Evolutionary conservation across 2,329 filamentous ascomycete genomes (phyloP).

Genomic region (Harringtonia aguacate): DNA sequence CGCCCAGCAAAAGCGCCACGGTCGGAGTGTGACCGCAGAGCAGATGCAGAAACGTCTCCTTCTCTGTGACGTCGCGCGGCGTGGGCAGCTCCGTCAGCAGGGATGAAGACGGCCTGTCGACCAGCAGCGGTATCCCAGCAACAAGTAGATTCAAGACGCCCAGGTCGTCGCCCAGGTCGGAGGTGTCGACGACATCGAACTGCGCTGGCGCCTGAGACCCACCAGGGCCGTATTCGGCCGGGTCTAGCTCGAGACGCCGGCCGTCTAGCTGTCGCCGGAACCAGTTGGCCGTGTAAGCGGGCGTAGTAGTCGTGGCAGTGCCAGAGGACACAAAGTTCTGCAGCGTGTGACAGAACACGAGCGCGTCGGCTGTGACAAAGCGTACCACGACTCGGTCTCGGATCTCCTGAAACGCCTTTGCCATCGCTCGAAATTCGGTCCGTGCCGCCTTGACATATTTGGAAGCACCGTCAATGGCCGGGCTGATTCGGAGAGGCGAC

Average conservation of each 20-base stretch:
- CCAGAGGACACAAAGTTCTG: conserved; percentile 21
- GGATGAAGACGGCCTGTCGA: conserved; percentile 28
- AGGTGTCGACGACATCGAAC: conserved; percentile 49
- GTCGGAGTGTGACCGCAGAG: conserved; percentile 35
- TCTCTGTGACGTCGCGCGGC: conserved; percentile 17
- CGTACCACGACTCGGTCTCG: conserved; percentile 27
- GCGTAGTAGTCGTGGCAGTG: conserved; percentile 14
- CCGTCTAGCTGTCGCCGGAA: conserved; percentile 30
- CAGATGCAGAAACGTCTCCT: conserved; percentile 25
- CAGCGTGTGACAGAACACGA: conserved; percentile 41
- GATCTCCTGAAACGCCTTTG: conserved; percentile 24
- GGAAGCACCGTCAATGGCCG: background rate
- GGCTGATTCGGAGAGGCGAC: conserved; percentile 25
- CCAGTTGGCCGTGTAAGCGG: conserved; percentile 21
- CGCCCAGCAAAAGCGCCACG: conserved; percentile 37
- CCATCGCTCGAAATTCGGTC: conserved; percentile 36
- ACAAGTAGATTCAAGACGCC: conserved; percentile 34
- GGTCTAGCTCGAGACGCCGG: conserved; percentile 29
- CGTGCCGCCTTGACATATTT: conserved; percentile 22
- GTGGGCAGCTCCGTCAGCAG: conserved; percentile 37
- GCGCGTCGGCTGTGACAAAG: conserved; percentile 34
- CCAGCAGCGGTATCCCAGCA: conserved; percentile 36
- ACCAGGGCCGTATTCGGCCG: conserved; percentile 24
- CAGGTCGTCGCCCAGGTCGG: conserved; percentile 31
- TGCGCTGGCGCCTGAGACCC: conserved; percentile 20